Percentiles rank a stretch among this genome's conserved stretches.
phyloP scores from a whole-genome alignment of 2,329 filamentous ascomycete species.

The Penicillium sp. region DNA sequence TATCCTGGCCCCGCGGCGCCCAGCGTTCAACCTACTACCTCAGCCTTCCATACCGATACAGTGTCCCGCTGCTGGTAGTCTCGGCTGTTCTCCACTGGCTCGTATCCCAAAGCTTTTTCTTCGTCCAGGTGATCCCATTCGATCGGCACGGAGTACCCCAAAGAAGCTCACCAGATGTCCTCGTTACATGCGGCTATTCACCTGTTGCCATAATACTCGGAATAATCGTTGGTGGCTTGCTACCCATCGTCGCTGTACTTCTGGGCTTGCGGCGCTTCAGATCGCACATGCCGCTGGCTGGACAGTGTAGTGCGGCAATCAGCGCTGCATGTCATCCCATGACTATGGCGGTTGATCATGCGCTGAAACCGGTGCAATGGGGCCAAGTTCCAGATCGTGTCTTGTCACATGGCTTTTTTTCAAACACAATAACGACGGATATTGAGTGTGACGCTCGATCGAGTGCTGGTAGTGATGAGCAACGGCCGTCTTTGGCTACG shows the following conservation, averaged over 20 bases:
- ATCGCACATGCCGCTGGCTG: neutral
- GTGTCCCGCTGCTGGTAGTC: slow-evolving; percentile 36
- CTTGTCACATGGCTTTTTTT: neutral
- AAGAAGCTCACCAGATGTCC: neutral
- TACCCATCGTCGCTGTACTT: neutral
- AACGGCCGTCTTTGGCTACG: neutral
- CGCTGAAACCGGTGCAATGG: neutral
- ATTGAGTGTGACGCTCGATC: neutral
- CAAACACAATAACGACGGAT: neutral
- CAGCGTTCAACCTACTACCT: slow-evolving; percentile 48
- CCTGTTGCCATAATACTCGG: neutral
- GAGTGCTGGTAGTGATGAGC: neutral
- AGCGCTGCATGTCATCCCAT: neutral
- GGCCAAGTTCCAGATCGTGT: neutral
- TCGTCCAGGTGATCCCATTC: slow-evolving; percentile 1
- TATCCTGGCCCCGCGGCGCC: slow-evolving; percentile 41
- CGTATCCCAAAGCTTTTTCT: slow-evolving; percentile 46
- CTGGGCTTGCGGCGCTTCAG: neutral
- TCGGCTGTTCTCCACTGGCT: slow-evolving; percentile 47
- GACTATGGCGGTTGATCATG: neutral
- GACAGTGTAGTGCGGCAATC: neutral
- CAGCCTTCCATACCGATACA: slow-evolving; percentile 44
- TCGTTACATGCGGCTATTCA: neutral
- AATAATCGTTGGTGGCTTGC: neutral
- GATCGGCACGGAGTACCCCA: neutral